Conservation (phyloP, 1,284 basidiomycete genomes). For the Ustilago nuda region DNA sequence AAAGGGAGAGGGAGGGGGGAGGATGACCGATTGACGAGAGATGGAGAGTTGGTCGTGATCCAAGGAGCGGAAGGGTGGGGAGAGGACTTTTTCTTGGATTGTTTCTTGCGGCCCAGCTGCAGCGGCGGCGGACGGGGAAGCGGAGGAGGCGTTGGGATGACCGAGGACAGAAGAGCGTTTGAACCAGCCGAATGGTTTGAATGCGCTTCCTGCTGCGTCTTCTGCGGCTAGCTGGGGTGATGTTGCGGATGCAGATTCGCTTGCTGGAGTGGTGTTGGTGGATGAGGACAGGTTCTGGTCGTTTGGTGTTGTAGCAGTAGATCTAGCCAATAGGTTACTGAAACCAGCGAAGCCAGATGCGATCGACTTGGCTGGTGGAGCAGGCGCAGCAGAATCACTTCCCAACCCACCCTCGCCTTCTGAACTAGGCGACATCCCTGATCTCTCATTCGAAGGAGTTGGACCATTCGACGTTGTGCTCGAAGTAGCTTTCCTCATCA, state of each 20-base stretch:
- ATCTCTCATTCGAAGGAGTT: slow-evolving; percentile 36
- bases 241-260: neutral
- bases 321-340: slow-evolving; percentile 30
- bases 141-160: neutral
- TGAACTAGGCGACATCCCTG: neutral
- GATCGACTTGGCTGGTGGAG: slow-evolving; percentile 22
- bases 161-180: slow-evolving; percentile 35
- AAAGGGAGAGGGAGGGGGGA: slow-evolving; percentile 1
- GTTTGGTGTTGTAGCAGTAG: slow-evolving; percentile 14
- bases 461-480: slow-evolving; percentile 26
- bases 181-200: slow-evolving; percentile 52
- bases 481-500: slow-evolving; percentile 52
- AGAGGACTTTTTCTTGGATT: slow-evolving; percentile 46
- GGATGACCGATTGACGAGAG: slow-evolving; percentile 27
- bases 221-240: slow-evolving; percentile 14
- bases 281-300: neutral
- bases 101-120: neutral
- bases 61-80: slow-evolving; percentile 52
- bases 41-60: slow-evolving; percentile 54
- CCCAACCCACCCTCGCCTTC: slow-evolving; percentile 1
- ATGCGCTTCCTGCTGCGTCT: slow-evolving; percentile 27
- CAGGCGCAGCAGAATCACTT: neutral
- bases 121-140: neutral
- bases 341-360: slow-evolving; percentile 41
- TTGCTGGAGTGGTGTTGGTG: slow-evolving; percentile 6